Evolutionary conservation across 2,329 filamentous ascomycete genomes (phyloP), one percentile per base, ranked within the genome.

Genomic region (Aspergillus fijiensis): DNA sequence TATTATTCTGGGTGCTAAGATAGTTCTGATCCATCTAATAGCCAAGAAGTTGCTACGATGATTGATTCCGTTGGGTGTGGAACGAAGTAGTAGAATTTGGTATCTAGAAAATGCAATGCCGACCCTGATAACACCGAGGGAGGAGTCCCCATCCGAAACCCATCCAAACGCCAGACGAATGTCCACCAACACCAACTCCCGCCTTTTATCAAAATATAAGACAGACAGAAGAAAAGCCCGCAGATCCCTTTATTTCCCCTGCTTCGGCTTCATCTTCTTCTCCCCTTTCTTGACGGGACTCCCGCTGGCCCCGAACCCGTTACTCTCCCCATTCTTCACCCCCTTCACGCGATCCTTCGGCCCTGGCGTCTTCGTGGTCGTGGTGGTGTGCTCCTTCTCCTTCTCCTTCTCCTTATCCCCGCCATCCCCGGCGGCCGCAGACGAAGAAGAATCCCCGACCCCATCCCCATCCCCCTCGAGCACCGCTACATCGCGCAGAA

Each of bases 401-500:
- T 9, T 16, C n/a, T 48, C 56, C 29, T 58, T 58, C 11, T 45
- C 55, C 42, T 57, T 63, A 21, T 57, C 52, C 42, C 53, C 60
- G n/a, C 57, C 55, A 39, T 54, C 55, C 21, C 49, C 56, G 35
- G 59, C 59, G 25, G 51, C 23, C 4, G 23, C 23, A 23, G 23
- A 23, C 23, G 23, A 23, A 23, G 23, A 23, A 60, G 61, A 58
- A 31, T 53, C 51, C 16, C 14, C 33, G 2, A 16, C 33, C 33
- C 60, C 66, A n/a, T 59, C 27, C 27, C 27, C 63, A 42, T 79
- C 79, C 50, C 77, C 78, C 57, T 79, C 76, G 19, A 81, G 66
- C 21, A 78, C 80, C 50, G 81, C 80, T 25, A 84, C 77, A 63
- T 79, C 78, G 58, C 82, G 76, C 65, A 87, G 68, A 63, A 83